phyloP scores from a whole-genome alignment of 169 alveolate genomes.

The Plasmodium knowlesi region DNA sequence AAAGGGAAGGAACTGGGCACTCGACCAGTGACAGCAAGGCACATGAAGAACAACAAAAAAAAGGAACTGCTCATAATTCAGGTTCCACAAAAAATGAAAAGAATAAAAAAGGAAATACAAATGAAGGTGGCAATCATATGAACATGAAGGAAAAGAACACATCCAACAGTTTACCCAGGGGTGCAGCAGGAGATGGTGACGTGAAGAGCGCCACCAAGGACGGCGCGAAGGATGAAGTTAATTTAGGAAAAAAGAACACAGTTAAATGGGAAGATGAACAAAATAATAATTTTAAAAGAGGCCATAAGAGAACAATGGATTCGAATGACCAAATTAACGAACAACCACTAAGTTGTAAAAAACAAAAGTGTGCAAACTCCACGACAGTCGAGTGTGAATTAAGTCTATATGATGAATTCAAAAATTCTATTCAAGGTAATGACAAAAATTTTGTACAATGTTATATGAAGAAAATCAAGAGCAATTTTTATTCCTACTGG shows the following conservation, averaged over 20 bases:
- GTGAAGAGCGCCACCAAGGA: not conserved
- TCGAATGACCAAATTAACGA: conserved; percentile 8
- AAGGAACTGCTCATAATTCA: not conserved
- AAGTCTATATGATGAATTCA: conserved; percentile 37
- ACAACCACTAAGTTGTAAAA: conserved; percentile 3
- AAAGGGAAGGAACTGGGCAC: not conserved
- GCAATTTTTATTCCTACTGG: conserved; percentile 27
- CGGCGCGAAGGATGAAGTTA: not conserved
- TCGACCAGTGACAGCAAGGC: not conserved
- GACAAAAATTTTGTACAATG: conserved; percentile 18
- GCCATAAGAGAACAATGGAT: conserved; percentile 27
- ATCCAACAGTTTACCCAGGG: not conserved
- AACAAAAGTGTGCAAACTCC: conserved; percentile 15
- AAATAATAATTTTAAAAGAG: conserved; percentile 10
- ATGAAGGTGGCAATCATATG: not conserved
- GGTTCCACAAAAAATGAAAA: not conserved
- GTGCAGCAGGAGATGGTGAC: not conserved
- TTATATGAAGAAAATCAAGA: conserved; percentile 53
- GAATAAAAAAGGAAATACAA: not conserved
- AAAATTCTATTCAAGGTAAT: conserved; percentile 18
- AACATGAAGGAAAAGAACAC: not conserved
- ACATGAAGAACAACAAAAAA: conserved; percentile 4
- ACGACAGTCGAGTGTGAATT: conserved; percentile 11
- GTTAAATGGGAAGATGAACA: conserved; percentile 36
- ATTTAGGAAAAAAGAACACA: not conserved